Percentiles rank a stretch among this genome's conserved stretches.
Conservation (phyloP, 805 yeast genomes). For the Kluyveromyces aestuarii region DNA sequence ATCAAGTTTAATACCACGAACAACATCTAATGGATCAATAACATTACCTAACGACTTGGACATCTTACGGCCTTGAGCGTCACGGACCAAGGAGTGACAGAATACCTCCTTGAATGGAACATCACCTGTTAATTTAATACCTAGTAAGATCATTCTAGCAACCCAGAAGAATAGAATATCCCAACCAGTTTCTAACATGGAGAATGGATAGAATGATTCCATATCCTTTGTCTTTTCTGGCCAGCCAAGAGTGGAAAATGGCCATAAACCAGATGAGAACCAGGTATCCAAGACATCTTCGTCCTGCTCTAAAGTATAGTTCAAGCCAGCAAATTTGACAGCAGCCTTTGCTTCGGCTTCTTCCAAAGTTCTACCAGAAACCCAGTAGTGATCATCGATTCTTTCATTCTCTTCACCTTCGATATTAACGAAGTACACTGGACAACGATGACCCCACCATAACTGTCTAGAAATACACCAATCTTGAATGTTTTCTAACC, state of each 20-base stretch:
- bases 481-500: slow-evolving; percentile 95
- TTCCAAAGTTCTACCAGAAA: slow-evolving; percentile 73
- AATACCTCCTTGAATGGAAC: slow-evolving; percentile 94
- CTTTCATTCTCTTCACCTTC: slow-evolving; percentile 62
- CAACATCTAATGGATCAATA: slow-evolving; percentile 91
- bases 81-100: slow-evolving; percentile 97
- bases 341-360: slow-evolving; percentile 84
- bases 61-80: slow-evolving; percentile 99
- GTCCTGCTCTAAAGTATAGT: slow-evolving; percentile 80
- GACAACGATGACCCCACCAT: slow-evolving; percentile 99
- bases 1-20: slow-evolving; percentile 75
- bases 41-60: slow-evolving; percentile 97
- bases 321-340: slow-evolving; percentile 58
- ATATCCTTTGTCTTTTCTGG: slow-evolving; percentile 72
- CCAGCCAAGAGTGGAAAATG: slow-evolving; percentile 95
- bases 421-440: slow-evolving; percentile 78
- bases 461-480: slow-evolving; percentile 96
- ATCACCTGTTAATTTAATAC: slow-evolving; percentile 80
- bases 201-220: slow-evolving; percentile 77
- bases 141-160: slow-evolving; percentile 87
- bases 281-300: slow-evolving; percentile 98
- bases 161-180: slow-evolving; percentile 99
- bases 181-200: slow-evolving; percentile 98
- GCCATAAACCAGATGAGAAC: slow-evolving; percentile 99
- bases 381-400: slow-evolving; percentile 69